Percentiles rank a stretch among this genome's conserved stretches.
These are phyloP conservation scores for Solanum chmielewskii DNA, from an alignment of 257 asterid species.

Conservation along the genomic window DNA sequence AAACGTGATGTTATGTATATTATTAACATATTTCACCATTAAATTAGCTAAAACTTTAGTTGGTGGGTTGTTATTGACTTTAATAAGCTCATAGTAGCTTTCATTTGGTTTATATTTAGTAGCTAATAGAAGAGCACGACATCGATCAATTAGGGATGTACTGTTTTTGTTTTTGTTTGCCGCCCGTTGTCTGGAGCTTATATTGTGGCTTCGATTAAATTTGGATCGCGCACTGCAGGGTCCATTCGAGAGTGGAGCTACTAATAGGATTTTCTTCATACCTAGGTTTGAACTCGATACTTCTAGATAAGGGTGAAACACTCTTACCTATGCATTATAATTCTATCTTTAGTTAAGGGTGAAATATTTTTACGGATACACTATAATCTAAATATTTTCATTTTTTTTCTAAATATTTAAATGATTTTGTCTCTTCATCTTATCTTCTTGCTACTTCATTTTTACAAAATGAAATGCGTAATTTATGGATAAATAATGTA, in stretches of 20 bases:
- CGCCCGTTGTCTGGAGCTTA: too few relatives aligned
- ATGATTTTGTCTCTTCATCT: background rate
- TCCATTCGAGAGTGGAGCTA: rapidly evolving
- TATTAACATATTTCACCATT: background rate
- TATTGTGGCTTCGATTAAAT: too few relatives aligned
- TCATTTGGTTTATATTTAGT: background rate
- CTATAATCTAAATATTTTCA: background rate
- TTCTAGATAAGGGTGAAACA: too few relatives aligned
- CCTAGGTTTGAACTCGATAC: too few relatives aligned
- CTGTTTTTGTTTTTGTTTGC: background rate
- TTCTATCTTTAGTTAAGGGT: too few relatives aligned
- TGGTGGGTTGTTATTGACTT: background rate
- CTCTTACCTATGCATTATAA: too few relatives aligned
- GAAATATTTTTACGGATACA: too few relatives aligned
- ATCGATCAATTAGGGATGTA: background rate
- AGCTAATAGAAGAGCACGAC: background rate
- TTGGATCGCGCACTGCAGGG: rapidly evolving
- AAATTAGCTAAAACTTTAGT: background rate
- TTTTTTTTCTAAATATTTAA: background rate
- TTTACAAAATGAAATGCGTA: too few relatives aligned
- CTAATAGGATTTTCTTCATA: too few relatives aligned
- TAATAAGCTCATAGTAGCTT: background rate
- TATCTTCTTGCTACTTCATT: background rate
- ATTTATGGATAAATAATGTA: background rate
- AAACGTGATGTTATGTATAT: too few relatives aligned